These are phyloP conservation scores for Phytophthora crassamura DNA, from an alignment of 352 stramenopile species.

Conservation along the genomic window DNA sequence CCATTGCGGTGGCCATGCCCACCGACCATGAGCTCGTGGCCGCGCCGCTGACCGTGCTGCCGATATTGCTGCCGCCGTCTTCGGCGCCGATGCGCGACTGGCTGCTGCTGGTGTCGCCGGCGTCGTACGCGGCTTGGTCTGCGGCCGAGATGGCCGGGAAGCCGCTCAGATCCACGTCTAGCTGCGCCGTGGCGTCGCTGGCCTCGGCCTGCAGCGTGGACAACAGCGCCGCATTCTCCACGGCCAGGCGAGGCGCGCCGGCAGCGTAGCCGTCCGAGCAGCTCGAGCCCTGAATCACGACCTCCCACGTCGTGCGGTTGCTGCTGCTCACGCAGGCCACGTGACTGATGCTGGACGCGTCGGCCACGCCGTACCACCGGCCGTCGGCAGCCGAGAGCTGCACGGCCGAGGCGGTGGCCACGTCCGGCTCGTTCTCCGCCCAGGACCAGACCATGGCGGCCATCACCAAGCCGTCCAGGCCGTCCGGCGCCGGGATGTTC, in stretches of 20 bases:
- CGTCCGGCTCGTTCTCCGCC: constrained; percentile 56
- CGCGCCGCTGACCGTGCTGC: constrained; percentile 16
- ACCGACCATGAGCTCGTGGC: neutral
- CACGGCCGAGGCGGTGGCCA: constrained; percentile 39
- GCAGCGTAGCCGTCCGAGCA: constrained; percentile 48
- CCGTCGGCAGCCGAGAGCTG: constrained; percentile 59
- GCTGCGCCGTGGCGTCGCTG: constrained; percentile 42
- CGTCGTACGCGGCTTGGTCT: constrained; percentile 52
- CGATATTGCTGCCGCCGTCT: neutral
- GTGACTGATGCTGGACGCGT: constrained; percentile 48
- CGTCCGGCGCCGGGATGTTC: constrained; percentile 66
- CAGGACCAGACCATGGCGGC: constrained; percentile 71
- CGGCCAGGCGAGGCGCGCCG: constrained; percentile 43
- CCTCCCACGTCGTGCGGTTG: constrained; percentile 51
- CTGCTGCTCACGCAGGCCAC: constrained; percentile 66
- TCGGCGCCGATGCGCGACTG: constrained; percentile 21
- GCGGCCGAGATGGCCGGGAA: constrained; percentile 54
- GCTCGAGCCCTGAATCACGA: constrained; percentile 53
- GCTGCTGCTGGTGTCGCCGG: constrained; percentile 34
- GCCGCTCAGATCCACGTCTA: constrained; percentile 56
- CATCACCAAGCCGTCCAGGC: constrained; percentile 56
- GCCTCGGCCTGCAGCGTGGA: constrained; percentile 36
- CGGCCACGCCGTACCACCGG: constrained; percentile 57
- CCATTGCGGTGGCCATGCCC: neutral
- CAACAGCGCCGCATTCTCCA: constrained; percentile 62